Base-by-base conservation (phyloP, 352 stramenopile genomes). In the Pythium aquatile region DNA sequence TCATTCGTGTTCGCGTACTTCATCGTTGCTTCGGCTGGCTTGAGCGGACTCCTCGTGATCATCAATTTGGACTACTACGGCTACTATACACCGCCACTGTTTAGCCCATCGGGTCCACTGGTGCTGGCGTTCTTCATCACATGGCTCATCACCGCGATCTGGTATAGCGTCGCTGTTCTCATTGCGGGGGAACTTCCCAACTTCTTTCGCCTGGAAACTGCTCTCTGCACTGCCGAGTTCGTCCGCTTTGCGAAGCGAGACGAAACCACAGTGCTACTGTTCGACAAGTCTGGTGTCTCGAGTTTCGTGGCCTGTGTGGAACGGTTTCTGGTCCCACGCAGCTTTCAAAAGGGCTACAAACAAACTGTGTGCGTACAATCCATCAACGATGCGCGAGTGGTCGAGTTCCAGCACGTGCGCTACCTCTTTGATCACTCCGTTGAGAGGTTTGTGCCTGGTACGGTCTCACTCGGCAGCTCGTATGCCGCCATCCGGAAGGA, bases 201-300 rank as follows among this genome's bases (percentile, higher is more conserved):
- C 66, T 91, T 85, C 54, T 91, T 90, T 66, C 74, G 80, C 17
- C 68, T 77, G 10, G 73, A 68, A 5, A 52, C 73, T 8, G 46
- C 35, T 5, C 55, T 89, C 46, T 72, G 76, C 42, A 68, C 61
- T 1, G 86, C 77, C 61, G 65, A 80, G 55, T 80, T 69, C 60
- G 80, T 90, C 26, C 69, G 74, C 57, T 80, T 91, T 61, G 78
- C 76, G 70, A 89, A 91, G 56, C 70, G 71, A 1, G 79, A 88
- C 55, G 61, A 68, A 58, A 84, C 71, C 7, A 72, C 88, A 55
- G 74, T 87, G 11, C 74, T 90, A 57, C 76, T 90, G 2, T 68
- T 69, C 3, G 81, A 88, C 48, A 77, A 73, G 49, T 85, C 81
- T n/a, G 79, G 79, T 17, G 58, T 90, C 37, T 81, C 79, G 20